Evolutionary conservation across 495 filamentous ascomycete genomes (phyloP).

Genomic region (Amniculicola lignicola): DNA sequence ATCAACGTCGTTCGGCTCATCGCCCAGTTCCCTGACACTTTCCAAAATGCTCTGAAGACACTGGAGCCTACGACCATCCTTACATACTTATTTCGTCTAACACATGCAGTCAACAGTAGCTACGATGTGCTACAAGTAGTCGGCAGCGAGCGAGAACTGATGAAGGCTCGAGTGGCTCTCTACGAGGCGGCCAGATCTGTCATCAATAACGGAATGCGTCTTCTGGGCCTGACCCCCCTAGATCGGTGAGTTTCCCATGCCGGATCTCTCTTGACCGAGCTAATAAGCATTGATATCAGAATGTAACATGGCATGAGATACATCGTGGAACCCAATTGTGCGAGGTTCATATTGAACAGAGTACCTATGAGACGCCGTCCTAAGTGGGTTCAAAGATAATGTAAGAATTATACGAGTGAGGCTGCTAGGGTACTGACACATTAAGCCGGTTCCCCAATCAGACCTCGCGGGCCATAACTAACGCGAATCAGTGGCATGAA

Average conservation of each 20-base stretch:
- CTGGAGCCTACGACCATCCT: slow-evolving; percentile 59
- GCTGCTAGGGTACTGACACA: too few species aligned
- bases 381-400: too few species aligned
- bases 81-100: slow-evolving; percentile 44
- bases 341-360: too few species aligned
- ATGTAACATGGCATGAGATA: slow-evolving; percentile 1
- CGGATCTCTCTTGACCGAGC: not conserved
- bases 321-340: too few species aligned
- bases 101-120: slow-evolving; percentile 37
- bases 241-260: slow-evolving; percentile 34
- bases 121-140: slow-evolving; percentile 41
- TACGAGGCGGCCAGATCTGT: slow-evolving; percentile 39
- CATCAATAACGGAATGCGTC: slow-evolving; percentile 42
- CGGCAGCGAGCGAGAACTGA: slow-evolving; percentile 35
- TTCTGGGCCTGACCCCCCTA: slow-evolving; percentile 44
- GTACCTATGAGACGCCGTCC: too few species aligned
- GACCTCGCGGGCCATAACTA: too few species aligned
- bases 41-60: slow-evolving; percentile 58
- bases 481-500: too few species aligned
- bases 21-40: slow-evolving; percentile 60
- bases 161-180: slow-evolving; percentile 38
- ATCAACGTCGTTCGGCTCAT: slow-evolving; percentile 57
- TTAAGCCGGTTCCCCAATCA: too few species aligned
- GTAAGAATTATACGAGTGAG: too few species aligned
- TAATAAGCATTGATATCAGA: not conserved